Evolutionary conservation across 805 yeast species (phyloP).

Genomic region (Candida peoriensis): DNA sequence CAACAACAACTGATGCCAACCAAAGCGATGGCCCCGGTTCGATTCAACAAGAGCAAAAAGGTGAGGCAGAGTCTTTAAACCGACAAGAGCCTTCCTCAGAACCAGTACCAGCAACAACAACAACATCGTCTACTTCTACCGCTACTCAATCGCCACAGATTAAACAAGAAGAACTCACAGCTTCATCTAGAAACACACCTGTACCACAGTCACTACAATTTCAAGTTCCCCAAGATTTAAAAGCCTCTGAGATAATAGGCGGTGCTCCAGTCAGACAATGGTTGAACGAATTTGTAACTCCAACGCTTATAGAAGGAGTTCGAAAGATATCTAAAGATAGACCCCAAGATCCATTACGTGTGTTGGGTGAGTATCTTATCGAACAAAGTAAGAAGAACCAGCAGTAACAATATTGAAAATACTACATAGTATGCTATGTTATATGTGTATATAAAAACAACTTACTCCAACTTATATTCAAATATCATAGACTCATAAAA

Average conservation of each 20-base stretch:
- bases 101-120: conserved; percentile 1
- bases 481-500: no score
- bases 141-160: not conserved
- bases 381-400: conserved; percentile 26
- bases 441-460: no score
- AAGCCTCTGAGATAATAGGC: conserved; percentile 49
- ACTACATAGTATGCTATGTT: no score
- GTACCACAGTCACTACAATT: conserved; percentile 18
- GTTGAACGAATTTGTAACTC: conserved; percentile 59
- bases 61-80: no score
- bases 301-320: conserved; percentile 54
- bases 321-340: conserved; percentile 16
- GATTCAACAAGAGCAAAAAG: no score
- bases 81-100: not conserved
- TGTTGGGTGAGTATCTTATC: conserved; percentile 51
- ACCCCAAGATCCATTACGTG: conserved; percentile 51
- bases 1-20: not conserved
- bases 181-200: conserved; percentile 9
- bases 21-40: not conserved
- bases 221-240: conserved; percentile 16
- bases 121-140: not conserved
- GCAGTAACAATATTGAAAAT: no score
- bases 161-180: conserved; percentile 1
- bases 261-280: conserved; percentile 71
- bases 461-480: no score